Evolutionary conservation across 495 filamentous ascomycete species (phyloP), one percentile per base, ranked within the genome.

Genomic region (Penicillium waksmanii): DNA sequence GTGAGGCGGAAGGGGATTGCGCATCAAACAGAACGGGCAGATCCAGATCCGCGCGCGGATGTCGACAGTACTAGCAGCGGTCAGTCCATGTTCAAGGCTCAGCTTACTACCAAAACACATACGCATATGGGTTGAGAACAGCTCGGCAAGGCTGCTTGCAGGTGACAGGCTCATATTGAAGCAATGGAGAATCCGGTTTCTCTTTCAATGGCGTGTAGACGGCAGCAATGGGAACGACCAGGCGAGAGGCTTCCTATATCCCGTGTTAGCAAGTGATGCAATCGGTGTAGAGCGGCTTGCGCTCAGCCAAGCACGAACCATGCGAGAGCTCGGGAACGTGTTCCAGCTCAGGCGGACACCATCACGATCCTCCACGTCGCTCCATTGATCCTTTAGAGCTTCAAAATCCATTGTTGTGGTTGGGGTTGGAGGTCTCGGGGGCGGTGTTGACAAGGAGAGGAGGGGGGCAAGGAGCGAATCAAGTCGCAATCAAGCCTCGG

Each of bases 321-420:
- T 96, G 70, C 96, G 93, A 72, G 93, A 91, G 81, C 94, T 97
- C 57, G 96, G 96, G 75, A 99, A 97, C 38, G 96, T 96, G 72
- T 99, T 99, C 96, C 96, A 99, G 77, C 95, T 97, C 56, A 99
- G 85, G 67, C 96, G 86, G 70, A 98, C 84, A 55, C 96, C 96
- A 88, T 99, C 96, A 48, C 92, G 86, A 64, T 99, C 96, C 80
- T 99, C 96, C 57, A 96, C 86, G 74, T 96, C 93, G 66, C 90
- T 90, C 96, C 96, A 99, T 80, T 92, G 89, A 76, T 98, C 96
- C 80, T 99, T 99, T 65, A 97, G 73, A 54, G 81, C 80, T 65
- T 92, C 89, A 78, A 85, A 90, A 71, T 91, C 89, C 87, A 90
- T 90, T 55, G 68, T 85, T 71, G 55, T 56, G 64, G 62, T 56